phyloP scores from a whole-genome alignment of 2,329 filamentous ascomycete genomes.

The Fusarium sp. region DNA sequence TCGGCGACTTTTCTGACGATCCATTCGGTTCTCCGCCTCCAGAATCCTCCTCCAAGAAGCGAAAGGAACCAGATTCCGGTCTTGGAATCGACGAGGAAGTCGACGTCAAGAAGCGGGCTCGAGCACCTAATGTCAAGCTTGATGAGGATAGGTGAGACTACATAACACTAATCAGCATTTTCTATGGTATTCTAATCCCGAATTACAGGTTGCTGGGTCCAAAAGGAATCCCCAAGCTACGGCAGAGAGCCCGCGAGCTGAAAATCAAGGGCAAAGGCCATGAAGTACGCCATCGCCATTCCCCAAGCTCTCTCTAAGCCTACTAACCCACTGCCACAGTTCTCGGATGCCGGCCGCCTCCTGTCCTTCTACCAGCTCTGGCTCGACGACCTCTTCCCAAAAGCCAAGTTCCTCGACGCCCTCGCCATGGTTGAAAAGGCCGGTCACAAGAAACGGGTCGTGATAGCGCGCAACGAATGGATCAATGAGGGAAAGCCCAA shows the following conservation, averaged over 20 bases:
- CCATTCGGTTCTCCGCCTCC: constrained; percentile 62
- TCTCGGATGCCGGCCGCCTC: constrained; percentile 83
- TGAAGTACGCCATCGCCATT: constrained; percentile 69
- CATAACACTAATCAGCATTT: neutral
- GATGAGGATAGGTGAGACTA: constrained; percentile 77
- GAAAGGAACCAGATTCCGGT: constrained; percentile 61
- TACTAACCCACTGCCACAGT: constrained; percentile 61
- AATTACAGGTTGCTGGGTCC: constrained; percentile 78
- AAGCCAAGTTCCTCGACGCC: constrained; percentile 92
- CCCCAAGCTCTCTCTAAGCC: neutral
- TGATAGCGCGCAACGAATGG: constrained; percentile 82
- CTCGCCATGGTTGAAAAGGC: constrained; percentile 92
- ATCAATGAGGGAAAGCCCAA: constrained; percentile 80
- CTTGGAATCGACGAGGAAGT: constrained; percentile 90
- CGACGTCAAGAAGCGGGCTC: constrained; percentile 80
- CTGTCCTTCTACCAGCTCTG: constrained; percentile 94
- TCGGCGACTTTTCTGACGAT: constrained; percentile 64
- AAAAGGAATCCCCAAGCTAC: constrained; percentile 85
- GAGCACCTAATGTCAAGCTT: constrained; percentile 82
- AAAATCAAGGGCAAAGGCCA: constrained; percentile 94
- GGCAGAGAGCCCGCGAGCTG: constrained; percentile 76
- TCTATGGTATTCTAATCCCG: neutral
- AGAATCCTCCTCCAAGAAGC: constrained; percentile 58
- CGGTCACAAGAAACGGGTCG: constrained; percentile 85
- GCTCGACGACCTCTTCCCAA: constrained; percentile 96